phyloP scores from a whole-genome alignment of 73 alveolate genomes.

The Paramecium sonneborni region DNA sequence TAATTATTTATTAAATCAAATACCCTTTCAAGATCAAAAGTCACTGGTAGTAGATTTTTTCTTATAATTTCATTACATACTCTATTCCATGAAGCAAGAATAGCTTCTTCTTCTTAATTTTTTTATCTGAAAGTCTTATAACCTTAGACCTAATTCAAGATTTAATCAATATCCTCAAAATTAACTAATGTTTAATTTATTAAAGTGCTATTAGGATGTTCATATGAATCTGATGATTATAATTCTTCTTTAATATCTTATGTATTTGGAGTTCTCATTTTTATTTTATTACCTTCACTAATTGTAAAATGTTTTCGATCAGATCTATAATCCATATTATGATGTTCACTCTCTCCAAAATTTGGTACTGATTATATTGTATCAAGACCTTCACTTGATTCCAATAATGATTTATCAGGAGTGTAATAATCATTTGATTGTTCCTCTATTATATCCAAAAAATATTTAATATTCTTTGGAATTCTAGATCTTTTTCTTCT shows the following conservation, averaged over 20 bases:
- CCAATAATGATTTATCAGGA: slow-evolving; percentile 41
- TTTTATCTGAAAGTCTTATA: background rate
- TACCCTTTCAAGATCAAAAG: slow-evolving; percentile 37
- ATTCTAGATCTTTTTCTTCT: slow-evolving; percentile 49
- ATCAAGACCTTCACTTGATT: background rate
- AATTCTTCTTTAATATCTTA: background rate
- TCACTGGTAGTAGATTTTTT: slow-evolving; percentile 29
- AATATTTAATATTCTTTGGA: slow-evolving; percentile 20
- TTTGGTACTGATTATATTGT: slow-evolving; percentile 1
- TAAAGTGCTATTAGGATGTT: background rate
- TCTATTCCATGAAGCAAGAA: slow-evolving; percentile 19
- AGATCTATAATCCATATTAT: background rate
- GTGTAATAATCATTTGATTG: slow-evolving; percentile 45
- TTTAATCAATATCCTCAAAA: slow-evolving; percentile 4
- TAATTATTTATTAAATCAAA: background rate
- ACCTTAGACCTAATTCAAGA: background rate
- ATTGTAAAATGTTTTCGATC: background rate
- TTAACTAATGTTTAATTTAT: background rate
- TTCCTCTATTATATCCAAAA: slow-evolving; percentile 40
- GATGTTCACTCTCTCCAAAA: background rate
- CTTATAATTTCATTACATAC: slow-evolving; percentile 34
- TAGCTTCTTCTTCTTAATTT: slow-evolving; percentile 43
- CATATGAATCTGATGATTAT: slow-evolving; percentile 18
- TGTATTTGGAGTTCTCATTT: background rate
- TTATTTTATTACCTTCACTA: background rate